These are phyloP conservation scores for Suillus luteus DNA, from an alignment of 768 basidiomycete genomes.

Conservation along the genomic window DNA sequence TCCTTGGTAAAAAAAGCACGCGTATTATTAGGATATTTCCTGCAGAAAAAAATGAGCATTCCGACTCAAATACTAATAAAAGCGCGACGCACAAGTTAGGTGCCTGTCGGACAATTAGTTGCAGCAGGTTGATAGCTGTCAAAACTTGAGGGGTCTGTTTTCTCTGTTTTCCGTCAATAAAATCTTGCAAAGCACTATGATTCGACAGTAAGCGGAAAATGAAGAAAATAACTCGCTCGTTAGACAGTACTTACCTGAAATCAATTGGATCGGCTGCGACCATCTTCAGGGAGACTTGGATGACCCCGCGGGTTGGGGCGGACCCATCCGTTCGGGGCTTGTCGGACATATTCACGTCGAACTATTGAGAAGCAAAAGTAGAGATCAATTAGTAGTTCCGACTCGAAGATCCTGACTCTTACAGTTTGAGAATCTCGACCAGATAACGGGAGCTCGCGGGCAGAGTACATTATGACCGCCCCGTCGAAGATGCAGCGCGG, in stretches of 20 bases:
- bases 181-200: slow-evolving; percentile 27
- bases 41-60: slow-evolving; percentile 19
- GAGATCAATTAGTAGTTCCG: neutral
- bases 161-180: slow-evolving; percentile 26
- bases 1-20: slow-evolving; percentile 45
- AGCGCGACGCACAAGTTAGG: slow-evolving; percentile 42
- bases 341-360: slow-evolving; percentile 37
- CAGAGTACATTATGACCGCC: slow-evolving; percentile 42
- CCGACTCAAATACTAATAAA: neutral
- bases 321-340: slow-evolving; percentile 14
- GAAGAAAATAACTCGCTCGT: neutral
- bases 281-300: slow-evolving; percentile 36
- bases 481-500: slow-evolving; percentile 52
- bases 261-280: slow-evolving; percentile 41
- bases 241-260: slow-evolving; percentile 34
- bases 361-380: slow-evolving; percentile 26
- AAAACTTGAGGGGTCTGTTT: slow-evolving; percentile 31
- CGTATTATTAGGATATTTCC: slow-evolving; percentile 47
- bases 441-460: slow-evolving; percentile 30
- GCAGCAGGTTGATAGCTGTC: slow-evolving; percentile 47
- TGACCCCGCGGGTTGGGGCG: slow-evolving; percentile 29
- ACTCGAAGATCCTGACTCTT: slow-evolving; percentile 12
- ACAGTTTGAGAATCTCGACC: slow-evolving; percentile 34
- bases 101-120: slow-evolving; percentile 50
- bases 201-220: neutral